Base-by-base conservation (phyloP, 2,329 filamentous ascomycete species). In the Monosporascus sp. region DNA sequence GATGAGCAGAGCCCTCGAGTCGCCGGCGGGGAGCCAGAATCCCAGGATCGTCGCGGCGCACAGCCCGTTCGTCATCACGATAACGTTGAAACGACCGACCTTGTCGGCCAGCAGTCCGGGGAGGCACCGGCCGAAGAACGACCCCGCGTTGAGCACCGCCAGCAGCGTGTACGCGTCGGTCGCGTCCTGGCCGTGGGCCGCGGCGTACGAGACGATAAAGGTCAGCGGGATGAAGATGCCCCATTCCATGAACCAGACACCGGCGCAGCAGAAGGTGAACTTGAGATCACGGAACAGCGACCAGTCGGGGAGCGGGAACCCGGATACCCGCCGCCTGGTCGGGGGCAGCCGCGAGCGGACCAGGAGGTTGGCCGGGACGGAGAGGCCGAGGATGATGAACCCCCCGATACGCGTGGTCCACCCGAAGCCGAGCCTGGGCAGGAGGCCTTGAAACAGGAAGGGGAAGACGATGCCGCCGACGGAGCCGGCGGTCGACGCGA, bases 141-240 rank as follows among this genome's bases (percentile, higher is more conserved):
- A 90, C 11, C 87, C 89, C 1, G 83, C 89, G 65, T 94, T 95
- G 63, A 96, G 79, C 54, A 94, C 81, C 1, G 90, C 84, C n/a
- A 95, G 77, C 27, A 94, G 77, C 56, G 90, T 85, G 67, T 90
- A 93, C 1, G 86, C 81, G 59, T 88, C 81, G 0, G 73, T 73
- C 0, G 73, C 69, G 48, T 76, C 75, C 61, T 89, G 77, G n/a
- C 83, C 80, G 52, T 87, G 76, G 17, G 74, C 70, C 1, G 84
- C 73, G 0, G 87, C 85, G 64, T 89, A 65, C 45, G 60, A 61
- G 20, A 64, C 62, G 54, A 65, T 60, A 51, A 63, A 65, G 2
- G 59, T 63, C 43, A 64, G 52, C 6, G 63, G 62, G 9, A 63
- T 60, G 54, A 65, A 64, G 50, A 65, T 59, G 35, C 63, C 63